Evolutionary conservation across 2,329 filamentous ascomycete species (phyloP), one percentile per base, ranked within the genome.

Genomic region (Aciculosporium take): DNA sequence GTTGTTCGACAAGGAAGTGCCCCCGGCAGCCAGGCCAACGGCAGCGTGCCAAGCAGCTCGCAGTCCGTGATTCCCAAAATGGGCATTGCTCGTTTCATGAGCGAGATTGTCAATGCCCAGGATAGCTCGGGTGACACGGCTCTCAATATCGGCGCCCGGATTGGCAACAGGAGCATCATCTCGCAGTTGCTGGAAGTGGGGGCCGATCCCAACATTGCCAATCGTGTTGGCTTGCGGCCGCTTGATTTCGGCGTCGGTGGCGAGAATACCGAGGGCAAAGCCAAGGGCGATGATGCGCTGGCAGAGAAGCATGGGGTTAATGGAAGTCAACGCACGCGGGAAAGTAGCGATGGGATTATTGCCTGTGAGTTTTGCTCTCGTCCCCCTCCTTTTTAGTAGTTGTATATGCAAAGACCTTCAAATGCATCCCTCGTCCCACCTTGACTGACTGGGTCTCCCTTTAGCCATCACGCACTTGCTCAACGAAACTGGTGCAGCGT

Each of bases 151-250:
- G 91, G 89, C 2, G 88, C 91, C 2, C 74, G 91, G 46, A 94
- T 95, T 50, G 86, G 87, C 18, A 96, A 94, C 57, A 74, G 83
- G 42, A 93, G 86, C 53, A 94, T 98, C 52, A 94, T 96, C 44
- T 89, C 87, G n/a, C 91, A 98, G 57, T 69, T 98, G 25, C 70
- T 96, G 9, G 91, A 98, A 61, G 88, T 98, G 33, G 87, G 89
- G 43, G 91, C 91, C 1, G 87, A 96, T 58, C 82, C 87, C n/a
- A 78, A 81, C 40, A 88, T 96, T 53, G 75, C 86, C 5, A 98
- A 98, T 54, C 79, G 87, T 37, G 88, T 88, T 34, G 88, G 89
- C 17, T 70, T 96, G 10, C 74, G 85, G 30, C 88, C 91, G 1
- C 71, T 87, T n/a, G 91, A 96, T 58, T 98, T 98, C 64, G 89